phyloP scores from a whole-genome alignment of 176 grass and related monocot species.

The Zoysia pacifica region DNA sequence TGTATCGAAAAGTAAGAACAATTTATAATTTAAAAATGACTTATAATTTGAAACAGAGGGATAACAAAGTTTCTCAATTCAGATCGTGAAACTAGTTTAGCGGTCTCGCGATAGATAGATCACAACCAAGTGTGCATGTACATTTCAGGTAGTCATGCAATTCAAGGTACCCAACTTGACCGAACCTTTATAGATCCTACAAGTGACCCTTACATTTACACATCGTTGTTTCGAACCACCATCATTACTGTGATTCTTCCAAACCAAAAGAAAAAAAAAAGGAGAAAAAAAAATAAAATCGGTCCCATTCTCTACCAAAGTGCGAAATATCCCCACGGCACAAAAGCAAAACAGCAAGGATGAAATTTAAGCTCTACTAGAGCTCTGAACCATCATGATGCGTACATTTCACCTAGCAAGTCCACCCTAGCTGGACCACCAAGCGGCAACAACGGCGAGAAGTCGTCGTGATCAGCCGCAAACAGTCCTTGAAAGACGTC shows the following conservation, averaged over 20 bases:
- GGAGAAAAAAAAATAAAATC: neutral
- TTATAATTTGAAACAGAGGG: no score
- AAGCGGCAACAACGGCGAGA: constrained; percentile 47
- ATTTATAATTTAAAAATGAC: no score
- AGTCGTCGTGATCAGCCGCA: constrained; percentile 30
- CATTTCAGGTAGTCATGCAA: neutral
- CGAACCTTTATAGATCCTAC: constrained; percentile 6
- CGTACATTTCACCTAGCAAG: constrained; percentile 51
- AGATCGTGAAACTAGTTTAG: constrained; percentile 16
- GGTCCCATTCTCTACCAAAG: constrained; percentile 14
- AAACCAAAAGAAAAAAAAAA: neutral
- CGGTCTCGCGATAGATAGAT: neutral
- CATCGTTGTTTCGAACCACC: constrained; percentile 1
- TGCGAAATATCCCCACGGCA: constrained; percentile 23
- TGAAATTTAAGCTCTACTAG: constrained; percentile 12
- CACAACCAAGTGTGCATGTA: neutral
- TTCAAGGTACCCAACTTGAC: neutral
- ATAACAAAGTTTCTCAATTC: constrained; percentile 19
- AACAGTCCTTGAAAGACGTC: constrained; percentile 48
- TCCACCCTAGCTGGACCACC: constrained; percentile 39
- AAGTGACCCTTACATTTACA: constrained; percentile 15
- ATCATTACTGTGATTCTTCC: constrained; percentile 12
- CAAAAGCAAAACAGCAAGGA: neutral
- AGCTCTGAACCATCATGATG: neutral
- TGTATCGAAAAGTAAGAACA: no score